Percentiles rank a stretch among this genome's conserved stretches.
phyloP scores from a whole-genome alignment of 2,329 filamentous ascomycete species.

The Graphilbum sp. region DNA sequence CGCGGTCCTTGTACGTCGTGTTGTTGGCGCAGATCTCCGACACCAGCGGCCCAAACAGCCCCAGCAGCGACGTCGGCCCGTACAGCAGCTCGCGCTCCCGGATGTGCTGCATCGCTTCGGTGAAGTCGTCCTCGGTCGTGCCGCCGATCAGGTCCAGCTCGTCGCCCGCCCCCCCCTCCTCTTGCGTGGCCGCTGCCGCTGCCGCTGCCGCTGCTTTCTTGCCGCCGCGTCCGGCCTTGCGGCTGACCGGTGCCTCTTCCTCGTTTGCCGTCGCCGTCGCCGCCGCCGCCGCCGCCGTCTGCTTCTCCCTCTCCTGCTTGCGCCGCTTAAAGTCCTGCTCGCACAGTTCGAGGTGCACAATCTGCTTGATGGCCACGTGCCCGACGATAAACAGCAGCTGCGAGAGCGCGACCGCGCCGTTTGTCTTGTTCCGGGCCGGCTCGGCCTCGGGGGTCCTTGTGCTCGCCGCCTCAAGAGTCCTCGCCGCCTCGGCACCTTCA shows the following conservation, averaged over 20 bases:
- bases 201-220: slow-evolving; percentile 24
- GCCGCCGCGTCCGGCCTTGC: slow-evolving; percentile 15
- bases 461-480: slow-evolving; percentile 4
- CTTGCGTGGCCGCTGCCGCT: neutral
- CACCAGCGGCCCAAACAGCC: slow-evolving; percentile 80
- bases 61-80: slow-evolving; percentile 67
- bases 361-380: slow-evolving; percentile 96
- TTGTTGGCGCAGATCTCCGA: slow-evolving; percentile 91
- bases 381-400: slow-evolving; percentile 91
- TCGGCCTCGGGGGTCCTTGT: slow-evolving; percentile 13
- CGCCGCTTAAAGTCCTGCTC: slow-evolving; percentile 95
- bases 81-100: slow-evolving; percentile 73
- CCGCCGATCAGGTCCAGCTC: slow-evolving; percentile 94
- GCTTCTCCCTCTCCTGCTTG: slow-evolving; percentile 79
- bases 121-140: slow-evolving; percentile 88
- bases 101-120: slow-evolving; percentile 70
- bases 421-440: slow-evolving; percentile 33
- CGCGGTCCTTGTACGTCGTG: slow-evolving; percentile 76
- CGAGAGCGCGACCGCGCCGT: slow-evolving; percentile 61
- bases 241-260: slow-evolving; percentile 3
- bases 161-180: slow-evolving; percentile 63
- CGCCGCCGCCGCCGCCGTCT: slow-evolving; percentile 23
- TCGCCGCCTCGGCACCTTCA: slow-evolving; percentile 11
- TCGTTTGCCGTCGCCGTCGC: slow-evolving; percentile 7
- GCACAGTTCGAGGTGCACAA: slow-evolving; percentile 93